A percentile compares a stretch with the other conserved stretches of the same genome.
phyloP scores from a whole-genome alignment of 1,284 basidiomycete species.

The Cryptococcus sp. region DNA sequence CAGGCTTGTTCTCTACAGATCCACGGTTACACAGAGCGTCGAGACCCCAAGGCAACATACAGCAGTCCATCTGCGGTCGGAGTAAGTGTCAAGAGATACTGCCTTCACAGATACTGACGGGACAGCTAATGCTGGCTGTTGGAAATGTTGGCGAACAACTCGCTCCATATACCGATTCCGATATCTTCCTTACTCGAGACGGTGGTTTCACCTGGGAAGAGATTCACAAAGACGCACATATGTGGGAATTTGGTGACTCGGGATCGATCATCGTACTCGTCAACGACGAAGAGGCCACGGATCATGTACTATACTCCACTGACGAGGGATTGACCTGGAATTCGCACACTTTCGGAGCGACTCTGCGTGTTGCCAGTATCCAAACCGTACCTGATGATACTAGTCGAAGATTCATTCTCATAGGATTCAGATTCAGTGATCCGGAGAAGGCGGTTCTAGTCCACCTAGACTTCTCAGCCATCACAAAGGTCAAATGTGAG shows the following conservation, averaged over 20 bases:
- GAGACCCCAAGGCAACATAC: constrained; percentile 83
- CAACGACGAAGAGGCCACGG: constrained; percentile 90
- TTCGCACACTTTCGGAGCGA: constrained; percentile 79
- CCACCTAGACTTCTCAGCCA: constrained; percentile 80
- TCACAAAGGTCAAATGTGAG: constrained; percentile 72
- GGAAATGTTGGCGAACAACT: constrained; percentile 91
- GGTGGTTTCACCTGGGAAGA: constrained; percentile 98
- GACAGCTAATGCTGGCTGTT: constrained; percentile 78
- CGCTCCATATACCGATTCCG: constrained; percentile 75
- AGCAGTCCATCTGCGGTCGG: constrained; percentile 88
- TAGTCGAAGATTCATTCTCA: constrained; percentile 81
- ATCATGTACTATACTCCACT: constrained; percentile 80
- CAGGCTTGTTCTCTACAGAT: constrained; percentile 82
- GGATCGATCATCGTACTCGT: constrained; percentile 88
- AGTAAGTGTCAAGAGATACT: constrained; percentile 8
- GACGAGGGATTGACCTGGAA: constrained; percentile 85
- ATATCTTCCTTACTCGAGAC: constrained; percentile 94
- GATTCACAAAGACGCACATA: constrained; percentile 93
- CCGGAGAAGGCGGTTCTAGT: constrained; percentile 62
- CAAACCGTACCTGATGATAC: constrained; percentile 88
- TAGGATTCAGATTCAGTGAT: constrained; percentile 61
- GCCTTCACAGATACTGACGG: constrained; percentile 1
- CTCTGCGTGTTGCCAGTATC: constrained; percentile 70
- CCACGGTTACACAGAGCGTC: constrained; percentile 92
- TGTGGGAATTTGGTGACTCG: constrained; percentile 98